Evolutionary conservation across 2,329 filamentous ascomycete species (phyloP), one percentile per base, ranked within the genome.

Genomic region (Aureobasidium namibiae): DNA sequence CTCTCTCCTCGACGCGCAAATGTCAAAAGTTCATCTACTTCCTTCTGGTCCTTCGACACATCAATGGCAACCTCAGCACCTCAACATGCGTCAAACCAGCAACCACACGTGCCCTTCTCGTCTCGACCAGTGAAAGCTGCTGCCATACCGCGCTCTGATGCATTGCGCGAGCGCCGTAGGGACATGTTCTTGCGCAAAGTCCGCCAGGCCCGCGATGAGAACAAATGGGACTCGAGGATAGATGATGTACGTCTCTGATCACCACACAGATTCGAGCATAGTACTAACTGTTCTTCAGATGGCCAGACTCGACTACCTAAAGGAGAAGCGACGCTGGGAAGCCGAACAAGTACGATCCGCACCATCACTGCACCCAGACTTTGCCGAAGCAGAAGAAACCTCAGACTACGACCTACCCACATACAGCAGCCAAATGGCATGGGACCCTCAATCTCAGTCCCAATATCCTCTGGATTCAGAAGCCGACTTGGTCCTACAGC

Each of bases 131-230:
- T 78, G 57, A 86, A 86, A 61, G 77, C 80, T 36, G 89, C 87
- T 62, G 87, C 86, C 0, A 66, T 87, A 7, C 73, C 85, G 18
- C 80, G 81, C 63, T 80, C 74, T 53, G 74, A 90, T 68, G 82
- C 82, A 18, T 77, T 78, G 0, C 82, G 84, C 59, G 85, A 89
- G 68, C 77, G 80, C 57, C 76, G 89, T 60, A 77, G 88, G 48
- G 81, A 82, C 33, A 75, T 87, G 59, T 92, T 92, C 66, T 74
- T 92, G 61, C 82, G 84, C 67, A 87, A 75, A 56, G 74, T 80
- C 11, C 68, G 74, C 53, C 72, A 73, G 42, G 67, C 67, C 2
- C 67, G 77, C 42, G 77, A 80, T 4, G 76, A 80, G 5, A 70
- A 69, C 67, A 70, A 72, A 49, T 80, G 75, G 72, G 73, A 75